A percentile compares a stretch with the other conserved stretches of the same genome.
Conservation (phyloP, 805 yeast genomes). For the Barnettozyma sp. region DNA sequence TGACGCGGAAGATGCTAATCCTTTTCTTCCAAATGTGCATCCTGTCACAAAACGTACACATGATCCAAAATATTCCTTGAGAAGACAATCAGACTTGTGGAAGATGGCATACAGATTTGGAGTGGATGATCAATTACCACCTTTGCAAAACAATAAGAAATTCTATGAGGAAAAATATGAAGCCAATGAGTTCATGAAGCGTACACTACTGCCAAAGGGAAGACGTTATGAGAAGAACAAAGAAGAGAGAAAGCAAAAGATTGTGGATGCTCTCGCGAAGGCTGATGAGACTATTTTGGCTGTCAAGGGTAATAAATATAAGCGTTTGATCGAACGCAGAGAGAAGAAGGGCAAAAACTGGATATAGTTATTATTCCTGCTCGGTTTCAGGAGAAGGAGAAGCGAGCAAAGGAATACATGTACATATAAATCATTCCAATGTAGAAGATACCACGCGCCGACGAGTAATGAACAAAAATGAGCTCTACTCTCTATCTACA, state of each 20-base stretch:
- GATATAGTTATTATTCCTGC: too few relatives aligned
- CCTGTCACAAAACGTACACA: conserved; percentile 75
- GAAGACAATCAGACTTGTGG: conserved; percentile 78
- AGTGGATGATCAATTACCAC: conserved; percentile 70
- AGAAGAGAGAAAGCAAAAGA: conserved; percentile 50
- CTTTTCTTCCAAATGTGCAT: conserved; percentile 79
- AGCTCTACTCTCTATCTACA: too few relatives aligned
- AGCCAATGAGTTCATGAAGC: conserved; percentile 63
- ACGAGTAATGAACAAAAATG: neutral
- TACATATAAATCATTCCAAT: neutral
- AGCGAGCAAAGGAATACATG: too few relatives aligned
- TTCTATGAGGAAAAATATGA: conserved; percentile 76
- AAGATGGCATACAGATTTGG: conserved; percentile 80
- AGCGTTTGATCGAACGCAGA: conserved; percentile 24
- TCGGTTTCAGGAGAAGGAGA: too few relatives aligned
- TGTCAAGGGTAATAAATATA: conserved; percentile 28
- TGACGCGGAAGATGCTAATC: conserved; percentile 68
- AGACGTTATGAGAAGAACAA: conserved; percentile 70
- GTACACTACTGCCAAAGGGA: conserved; percentile 73
- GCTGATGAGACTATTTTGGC: conserved; percentile 62
- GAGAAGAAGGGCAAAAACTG: conserved; percentile 19
- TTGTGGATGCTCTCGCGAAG: conserved; percentile 56
- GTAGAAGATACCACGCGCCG: too few relatives aligned
- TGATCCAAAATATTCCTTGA: conserved; percentile 67
- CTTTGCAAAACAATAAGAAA: conserved; percentile 39